Conservation (phyloP, 1,284 basidiomycete species). For the Phellinidium pouzarii region DNA sequence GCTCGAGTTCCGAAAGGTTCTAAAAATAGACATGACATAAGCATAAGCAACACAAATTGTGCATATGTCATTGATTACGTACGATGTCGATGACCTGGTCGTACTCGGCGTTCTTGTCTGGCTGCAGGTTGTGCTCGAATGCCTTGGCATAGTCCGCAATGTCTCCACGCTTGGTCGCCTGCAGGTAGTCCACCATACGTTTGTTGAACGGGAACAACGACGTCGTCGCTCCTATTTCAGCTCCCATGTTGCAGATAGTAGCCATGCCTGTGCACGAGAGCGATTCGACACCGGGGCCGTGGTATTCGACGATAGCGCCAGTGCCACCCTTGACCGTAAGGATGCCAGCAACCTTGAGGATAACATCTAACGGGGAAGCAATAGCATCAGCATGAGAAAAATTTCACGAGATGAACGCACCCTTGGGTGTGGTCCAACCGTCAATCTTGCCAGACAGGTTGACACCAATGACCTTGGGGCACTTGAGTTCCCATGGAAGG, state of each 20-base stretch:
- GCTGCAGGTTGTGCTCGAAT: constrained; percentile 89
- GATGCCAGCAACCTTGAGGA: constrained; percentile 95
- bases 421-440: constrained; percentile 98
- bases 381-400: constrained; percentile 1
- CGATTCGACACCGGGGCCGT: constrained; percentile 89
- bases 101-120: constrained; percentile 89
- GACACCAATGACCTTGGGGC: constrained; percentile 98
- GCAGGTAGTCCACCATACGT: constrained; percentile 90
- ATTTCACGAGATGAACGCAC: constrained; percentile 34
- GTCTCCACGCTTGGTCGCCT: constrained; percentile 85
- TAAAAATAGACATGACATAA: constrained; percentile 25
- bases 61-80: neutral
- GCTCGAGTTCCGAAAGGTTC: constrained; percentile 96
- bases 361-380: constrained; percentile 61
- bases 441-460: constrained; percentile 92
- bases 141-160: constrained; percentile 88
- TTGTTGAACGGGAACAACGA: constrained; percentile 98
- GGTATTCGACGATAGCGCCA: constrained; percentile 95
- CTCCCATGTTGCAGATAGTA: constrained; percentile 99
- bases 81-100: constrained; percentile 93
- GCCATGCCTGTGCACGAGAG: constrained; percentile 99
- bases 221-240: constrained; percentile 98
- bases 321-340: constrained; percentile 98
- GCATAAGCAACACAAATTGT: neutral
- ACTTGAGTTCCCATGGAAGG: constrained; percentile 98